Percentiles rank a stretch among this genome's conserved stretches.
These are phyloP conservation scores for Corylus avellana DNA, from an alignment of 306 rosid genomes.

Conservation along the genomic window DNA sequence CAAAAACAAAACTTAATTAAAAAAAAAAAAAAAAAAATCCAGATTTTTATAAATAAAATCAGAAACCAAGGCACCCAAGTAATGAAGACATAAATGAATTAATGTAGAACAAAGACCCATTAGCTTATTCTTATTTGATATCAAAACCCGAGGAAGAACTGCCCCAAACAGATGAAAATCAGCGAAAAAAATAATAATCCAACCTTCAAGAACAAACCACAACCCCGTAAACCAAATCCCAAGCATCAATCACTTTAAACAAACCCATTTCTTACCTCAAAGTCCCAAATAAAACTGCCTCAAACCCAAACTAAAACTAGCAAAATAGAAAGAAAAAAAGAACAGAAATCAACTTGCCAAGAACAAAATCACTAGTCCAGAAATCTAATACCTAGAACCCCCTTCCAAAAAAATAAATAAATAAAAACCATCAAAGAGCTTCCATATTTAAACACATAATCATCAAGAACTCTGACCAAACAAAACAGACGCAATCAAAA, in stretches of 20 bases:
- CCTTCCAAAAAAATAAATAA: neutral
- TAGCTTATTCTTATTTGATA: conserved; percentile 1
- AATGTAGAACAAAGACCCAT: neutral
- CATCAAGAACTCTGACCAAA: neutral
- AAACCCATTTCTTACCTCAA: conserved; percentile 9
- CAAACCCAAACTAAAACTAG: neutral
- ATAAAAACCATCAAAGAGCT: neutral
- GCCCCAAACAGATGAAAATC: neutral
- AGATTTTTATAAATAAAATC: neutral
- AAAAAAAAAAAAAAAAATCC: neutral
- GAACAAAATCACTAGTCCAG: neutral
- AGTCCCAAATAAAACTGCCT: neutral
- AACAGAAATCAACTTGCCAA: neutral
- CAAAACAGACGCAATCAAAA: neutral
- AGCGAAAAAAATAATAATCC: neutral
- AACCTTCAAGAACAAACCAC: conserved; percentile 6
- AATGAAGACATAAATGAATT: neutral
- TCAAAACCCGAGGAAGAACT: neutral
- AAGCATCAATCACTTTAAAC: neutral
- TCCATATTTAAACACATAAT: neutral
- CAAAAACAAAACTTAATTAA: neutral
- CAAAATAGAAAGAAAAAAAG: neutral
- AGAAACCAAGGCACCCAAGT: neutral
- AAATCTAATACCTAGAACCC: neutral
- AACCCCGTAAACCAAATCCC: conserved; percentile 3